Base-by-base conservation (phyloP, 2,329 filamentous ascomycete species). In the Ilyonectria robusta region DNA sequence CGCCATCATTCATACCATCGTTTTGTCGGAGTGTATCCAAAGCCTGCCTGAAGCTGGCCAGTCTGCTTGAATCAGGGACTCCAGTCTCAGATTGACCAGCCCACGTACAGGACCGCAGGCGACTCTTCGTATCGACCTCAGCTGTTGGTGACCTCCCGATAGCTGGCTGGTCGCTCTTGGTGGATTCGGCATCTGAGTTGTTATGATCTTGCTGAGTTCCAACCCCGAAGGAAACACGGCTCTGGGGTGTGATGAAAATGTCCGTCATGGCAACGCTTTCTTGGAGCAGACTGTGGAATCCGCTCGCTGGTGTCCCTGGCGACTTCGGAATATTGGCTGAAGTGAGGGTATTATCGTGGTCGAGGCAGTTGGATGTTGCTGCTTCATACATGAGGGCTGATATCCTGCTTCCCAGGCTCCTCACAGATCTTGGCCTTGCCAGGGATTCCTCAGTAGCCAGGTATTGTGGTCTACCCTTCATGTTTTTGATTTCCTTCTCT, bases 171-270 rank as follows among this genome's bases (percentile, higher is more conserved):
- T 65, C 40, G 10, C 33, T 57, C 23, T 48, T 55, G n/a, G 23
- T 31, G 0, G 60, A 61, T 19, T n/a, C 57, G 23, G 13, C 21
- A 33, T 65, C 50, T 29, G 50, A 53, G 1, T 13, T n/a, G 1
- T 6, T 23, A 8, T 59, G 44, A 21, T 54, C 29, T 47, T 53
- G 50, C 11, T 48, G 26, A 4, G 56, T 31, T 11, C 31, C 37
- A 15, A 21, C 31, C 26, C 59, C 51, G 15, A 57, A 48, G 6
- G 70, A 67, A 9, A 77, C 47, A 15, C 60, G 70, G 44, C 72
- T 75, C 31, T 70, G 54, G 3, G 77, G 72, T 2, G 71, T 75
- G 21, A 70, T 58, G 42, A 76, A 75, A 9, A 67, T 37, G 10
- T 76, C 73, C 15, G 68, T 70, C 26, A 69, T 57, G 6, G 57